Evolutionary conservation across 768 basidiomycete species (phyloP).

Genomic region (Phanerodontia chrysosporium): DNA sequence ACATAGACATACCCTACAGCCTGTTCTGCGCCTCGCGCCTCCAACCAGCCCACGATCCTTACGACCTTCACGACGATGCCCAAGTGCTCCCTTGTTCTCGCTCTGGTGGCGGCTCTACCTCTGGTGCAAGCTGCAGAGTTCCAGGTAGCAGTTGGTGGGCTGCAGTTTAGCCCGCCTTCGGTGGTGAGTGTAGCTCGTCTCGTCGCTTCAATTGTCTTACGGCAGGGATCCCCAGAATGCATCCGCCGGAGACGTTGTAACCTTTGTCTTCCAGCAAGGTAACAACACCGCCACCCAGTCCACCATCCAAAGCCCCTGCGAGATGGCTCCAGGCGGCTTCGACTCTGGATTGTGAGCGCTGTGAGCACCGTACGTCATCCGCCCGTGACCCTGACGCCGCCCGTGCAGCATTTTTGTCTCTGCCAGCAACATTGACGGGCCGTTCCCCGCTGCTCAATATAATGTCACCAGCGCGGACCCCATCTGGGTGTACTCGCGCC

Average conservation of each 20-base stretch:
- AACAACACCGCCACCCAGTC: constrained; percentile 60
- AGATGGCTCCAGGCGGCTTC: constrained; percentile 39
- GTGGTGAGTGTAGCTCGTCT: not conserved
- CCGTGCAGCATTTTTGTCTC: constrained; percentile 42
- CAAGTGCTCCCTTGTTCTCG: not conserved
- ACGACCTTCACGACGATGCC: not conserved
- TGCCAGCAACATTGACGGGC: constrained; percentile 32
- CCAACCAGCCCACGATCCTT: not conserved
- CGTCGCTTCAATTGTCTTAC: not conserved
- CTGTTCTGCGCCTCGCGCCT: not conserved
- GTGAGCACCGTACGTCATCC: not conserved
- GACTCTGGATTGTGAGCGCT: constrained; percentile 53
- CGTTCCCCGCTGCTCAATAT: constrained; percentile 44
- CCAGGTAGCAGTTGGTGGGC: constrained; percentile 17
- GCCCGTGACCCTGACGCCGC: constrained; percentile 17
- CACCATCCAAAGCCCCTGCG: constrained; percentile 46
- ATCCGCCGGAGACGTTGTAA: constrained; percentile 40
- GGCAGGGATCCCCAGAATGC: constrained; percentile 36
- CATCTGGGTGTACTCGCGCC: constrained; percentile 58
- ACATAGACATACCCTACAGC: not conserved
- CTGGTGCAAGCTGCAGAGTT: not conserved
- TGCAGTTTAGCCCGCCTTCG: constrained; percentile 27
- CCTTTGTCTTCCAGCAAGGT: constrained; percentile 50
- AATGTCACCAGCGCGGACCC: constrained; percentile 40
- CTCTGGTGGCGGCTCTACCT: not conserved